Evolutionary conservation across 1,284 basidiomycete species (phyloP).

Genomic region (Thecaphora thlaspeos): DNA sequence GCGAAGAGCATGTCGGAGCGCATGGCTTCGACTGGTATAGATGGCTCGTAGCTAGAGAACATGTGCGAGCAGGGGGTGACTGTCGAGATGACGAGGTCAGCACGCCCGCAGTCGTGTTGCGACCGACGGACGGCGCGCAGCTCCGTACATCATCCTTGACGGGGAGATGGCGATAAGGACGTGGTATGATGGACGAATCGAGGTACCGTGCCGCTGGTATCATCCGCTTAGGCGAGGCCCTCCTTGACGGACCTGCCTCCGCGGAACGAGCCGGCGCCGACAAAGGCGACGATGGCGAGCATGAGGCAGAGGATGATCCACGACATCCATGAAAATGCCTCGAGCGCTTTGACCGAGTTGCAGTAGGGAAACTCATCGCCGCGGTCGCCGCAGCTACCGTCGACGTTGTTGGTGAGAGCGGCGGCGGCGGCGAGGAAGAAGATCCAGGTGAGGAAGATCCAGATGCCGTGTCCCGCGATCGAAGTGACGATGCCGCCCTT

Average conservation of each 20-base stretch:
- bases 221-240: slow-evolving; percentile 37
- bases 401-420: slow-evolving; percentile 44
- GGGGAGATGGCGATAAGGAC: no score
- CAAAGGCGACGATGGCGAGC: slow-evolving; percentile 43
- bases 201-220: no score
- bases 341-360: slow-evolving; percentile 49
- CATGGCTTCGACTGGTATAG: no score
- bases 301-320: slow-evolving; percentile 48
- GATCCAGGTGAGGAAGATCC: slow-evolving; percentile 50
- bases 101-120: no score
- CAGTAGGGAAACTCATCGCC: slow-evolving; percentile 40
- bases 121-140: no score
- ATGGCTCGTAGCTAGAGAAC: no score
- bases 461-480: slow-evolving; percentile 53
- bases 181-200: no score
- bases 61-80: no score
- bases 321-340: slow-evolving; percentile 55
- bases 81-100: no score
- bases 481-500: slow-evolving; percentile 54
- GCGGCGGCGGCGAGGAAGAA: slow-evolving; percentile 53
- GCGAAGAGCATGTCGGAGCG: not conserved
- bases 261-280: slow-evolving; percentile 53
- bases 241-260: slow-evolving; percentile 56
- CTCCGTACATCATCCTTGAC: no score
- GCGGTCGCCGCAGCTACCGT: slow-evolving; percentile 21